Percentiles rank a stretch among this genome's conserved stretches.
These are phyloP conservation scores for Venturia carpophila DNA, from an alignment of 2,329 filamentous ascomycete species.

Conservation along the genomic window DNA sequence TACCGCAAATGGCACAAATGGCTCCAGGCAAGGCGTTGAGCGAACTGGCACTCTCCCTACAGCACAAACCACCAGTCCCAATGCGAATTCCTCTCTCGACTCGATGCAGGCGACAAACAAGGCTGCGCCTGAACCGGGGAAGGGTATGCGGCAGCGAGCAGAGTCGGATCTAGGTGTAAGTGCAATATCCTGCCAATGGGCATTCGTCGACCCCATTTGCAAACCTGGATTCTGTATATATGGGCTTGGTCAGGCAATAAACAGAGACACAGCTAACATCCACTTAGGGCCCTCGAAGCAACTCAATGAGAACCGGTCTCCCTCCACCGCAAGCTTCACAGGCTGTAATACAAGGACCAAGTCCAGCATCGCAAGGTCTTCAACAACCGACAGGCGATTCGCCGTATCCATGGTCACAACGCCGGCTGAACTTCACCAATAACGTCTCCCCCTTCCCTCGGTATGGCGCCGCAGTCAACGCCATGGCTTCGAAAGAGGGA, in stretches of 20 bases:
- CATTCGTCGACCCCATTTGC: too few species aligned
- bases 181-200: background rate
- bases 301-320: background rate
- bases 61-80: conserved; percentile 20
- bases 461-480: conserved; percentile 94
- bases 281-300: conserved; percentile 8
- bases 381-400: conserved; percentile 46
- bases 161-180: conserved; percentile 18
- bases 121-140: conserved; percentile 35
- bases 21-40: conserved; percentile 11
- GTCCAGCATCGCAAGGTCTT: background rate
- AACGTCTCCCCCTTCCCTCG: conserved; percentile 85
- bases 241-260: background rate
- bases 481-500: conserved; percentile 87
- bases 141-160: conserved; percentile 25
- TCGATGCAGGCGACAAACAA: conserved; percentile 12
- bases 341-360: background rate
- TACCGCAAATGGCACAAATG: conserved; percentile 38
- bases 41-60: conserved; percentile 22
- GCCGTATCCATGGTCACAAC: conserved; percentile 93
- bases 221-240: background rate
- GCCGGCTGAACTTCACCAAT: conserved; percentile 76
- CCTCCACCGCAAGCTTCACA: background rate
- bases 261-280: background rate
- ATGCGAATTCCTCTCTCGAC: conserved; percentile 9